phyloP scores from a whole-genome alignment of 768 basidiomycete genomes.

The Lentinula boryana region DNA sequence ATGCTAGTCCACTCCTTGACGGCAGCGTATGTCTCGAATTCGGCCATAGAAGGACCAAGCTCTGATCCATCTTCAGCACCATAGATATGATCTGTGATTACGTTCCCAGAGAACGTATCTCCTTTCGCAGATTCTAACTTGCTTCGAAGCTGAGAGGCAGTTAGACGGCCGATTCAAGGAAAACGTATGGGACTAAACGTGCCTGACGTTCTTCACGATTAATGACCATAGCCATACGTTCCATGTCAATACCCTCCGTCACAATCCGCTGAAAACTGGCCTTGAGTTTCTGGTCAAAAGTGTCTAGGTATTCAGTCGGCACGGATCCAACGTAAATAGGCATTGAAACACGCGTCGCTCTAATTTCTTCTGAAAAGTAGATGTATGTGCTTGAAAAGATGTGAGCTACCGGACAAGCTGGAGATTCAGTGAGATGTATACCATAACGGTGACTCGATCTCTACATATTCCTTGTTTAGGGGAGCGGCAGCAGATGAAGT shows the following conservation, averaged over 20 bases:
- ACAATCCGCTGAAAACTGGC: constrained; percentile 65
- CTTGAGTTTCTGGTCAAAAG: constrained; percentile 63
- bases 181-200: constrained; percentile 7
- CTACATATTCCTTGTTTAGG: constrained; percentile 87
- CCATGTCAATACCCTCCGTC: constrained; percentile 80
- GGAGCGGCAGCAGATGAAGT: constrained; percentile 81
- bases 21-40: constrained; percentile 63
- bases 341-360: constrained; percentile 68
- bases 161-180: background rate
- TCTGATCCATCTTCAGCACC: constrained; percentile 80
- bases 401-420: constrained; percentile 1
- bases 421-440: constrained; percentile 23
- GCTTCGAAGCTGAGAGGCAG: constrained; percentile 59
- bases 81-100: constrained; percentile 85
- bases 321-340: constrained; percentile 80
- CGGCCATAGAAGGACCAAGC: constrained; percentile 65
- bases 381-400: constrained; percentile 62
- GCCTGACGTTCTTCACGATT: constrained; percentile 86
- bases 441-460: constrained; percentile 88
- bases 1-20: constrained; percentile 67
- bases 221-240: constrained; percentile 81
- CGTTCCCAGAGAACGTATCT: constrained; percentile 66
- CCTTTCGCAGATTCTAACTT: constrained; percentile 79
- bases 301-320: constrained; percentile 72
- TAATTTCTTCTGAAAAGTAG: constrained; percentile 72